Evolutionary conservation across 495 filamentous ascomycete species (phyloP).

Genomic region (Talaromyces ruber): DNA sequence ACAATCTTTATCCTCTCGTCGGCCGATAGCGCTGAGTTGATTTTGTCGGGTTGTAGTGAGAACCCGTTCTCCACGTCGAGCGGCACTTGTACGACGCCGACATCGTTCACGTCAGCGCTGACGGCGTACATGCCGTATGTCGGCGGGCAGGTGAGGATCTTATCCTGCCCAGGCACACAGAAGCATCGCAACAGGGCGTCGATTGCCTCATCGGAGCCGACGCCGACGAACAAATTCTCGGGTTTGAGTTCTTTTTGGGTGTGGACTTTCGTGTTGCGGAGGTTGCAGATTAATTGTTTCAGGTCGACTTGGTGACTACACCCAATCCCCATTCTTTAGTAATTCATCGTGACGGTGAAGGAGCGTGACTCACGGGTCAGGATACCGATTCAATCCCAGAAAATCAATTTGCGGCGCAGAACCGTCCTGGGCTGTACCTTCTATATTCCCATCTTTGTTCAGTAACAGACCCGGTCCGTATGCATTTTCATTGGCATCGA

Average conservation of each 20-base stretch:
- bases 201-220: slow-evolving; percentile 94
- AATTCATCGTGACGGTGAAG: background rate
- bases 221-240: slow-evolving; percentile 84
- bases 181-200: slow-evolving; percentile 89
- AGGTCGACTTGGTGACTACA: slow-evolving; percentile 70
- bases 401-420: slow-evolving; percentile 52
- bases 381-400: slow-evolving; percentile 81
- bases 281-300: slow-evolving; percentile 77
- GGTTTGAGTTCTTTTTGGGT: slow-evolving; percentile 65
- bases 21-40: slow-evolving; percentile 53
- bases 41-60: slow-evolving; percentile 57
- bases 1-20: slow-evolving; percentile 72
- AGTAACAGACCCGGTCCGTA: slow-evolving; percentile 68
- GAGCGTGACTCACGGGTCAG: slow-evolving; percentile 61
- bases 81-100: slow-evolving; percentile 76
- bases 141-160: slow-evolving; percentile 87
- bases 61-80: slow-evolving; percentile 57
- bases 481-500: slow-evolving; percentile 97
- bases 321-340: background rate
- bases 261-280: slow-evolving; percentile 81
- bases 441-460: slow-evolving; percentile 35
- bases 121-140: slow-evolving; percentile 99
- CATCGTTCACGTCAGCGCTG: slow-evolving; percentile 86
- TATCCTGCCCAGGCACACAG: slow-evolving; percentile 78
- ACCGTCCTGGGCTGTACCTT: slow-evolving; percentile 21